Base-by-base conservation (phyloP, 768 basidiomycete genomes). In the Brasilioporus rufonigricans region DNA sequence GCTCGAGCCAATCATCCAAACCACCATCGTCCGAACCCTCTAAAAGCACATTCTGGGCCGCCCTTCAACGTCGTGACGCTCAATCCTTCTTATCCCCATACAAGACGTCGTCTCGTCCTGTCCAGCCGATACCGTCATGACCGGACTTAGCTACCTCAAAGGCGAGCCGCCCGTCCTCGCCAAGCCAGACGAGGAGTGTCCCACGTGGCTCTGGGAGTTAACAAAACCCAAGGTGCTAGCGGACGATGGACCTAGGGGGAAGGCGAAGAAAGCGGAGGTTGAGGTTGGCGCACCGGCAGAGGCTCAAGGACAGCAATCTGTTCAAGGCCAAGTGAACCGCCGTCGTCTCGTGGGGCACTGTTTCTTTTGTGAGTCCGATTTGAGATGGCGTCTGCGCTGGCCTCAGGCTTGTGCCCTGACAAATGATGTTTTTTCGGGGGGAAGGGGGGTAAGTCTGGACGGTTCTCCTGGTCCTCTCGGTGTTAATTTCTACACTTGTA, bases 161-260 rank as follows among this genome's bases (percentile, higher is more conserved):
- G 86, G 82, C 49, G 89, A 94, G 65, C 73, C 81, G 0, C 85
- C 90, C 8, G 83, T 95, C 0, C 68, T 91, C 23, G 90, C 94
- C 2, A 72, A 79, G 12, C 75, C 87, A 0, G 94, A 97, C 69
- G 86, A 89, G 41, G 84, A 86, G 61, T 96, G 96, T 68, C 94
- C 94, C 4, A 69, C 81, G 8, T 97, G 94, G 94, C 69, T 97
- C 38, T 96, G 94, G 94, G 85, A 78, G 14, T 65, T 93, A 36
- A 72, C 91, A 19, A 70, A 84, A 56, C 80, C 85, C 5, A 81
- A 80, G 63, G 77, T 77, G 39, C 74, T 79, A 51, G 78, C 78
- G 18, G 86, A 90, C 51, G 88, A 91, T 57, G 87, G 87, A 1
- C 87, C 85, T 1, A 89, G 88, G 19, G 86, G 90, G 21, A 80